A percentile compares a stretch with the other conserved stretches of the same genome.
phyloP scores from a whole-genome alignment of 2,329 filamentous ascomycete genomes.

The Nemania diffusa region DNA sequence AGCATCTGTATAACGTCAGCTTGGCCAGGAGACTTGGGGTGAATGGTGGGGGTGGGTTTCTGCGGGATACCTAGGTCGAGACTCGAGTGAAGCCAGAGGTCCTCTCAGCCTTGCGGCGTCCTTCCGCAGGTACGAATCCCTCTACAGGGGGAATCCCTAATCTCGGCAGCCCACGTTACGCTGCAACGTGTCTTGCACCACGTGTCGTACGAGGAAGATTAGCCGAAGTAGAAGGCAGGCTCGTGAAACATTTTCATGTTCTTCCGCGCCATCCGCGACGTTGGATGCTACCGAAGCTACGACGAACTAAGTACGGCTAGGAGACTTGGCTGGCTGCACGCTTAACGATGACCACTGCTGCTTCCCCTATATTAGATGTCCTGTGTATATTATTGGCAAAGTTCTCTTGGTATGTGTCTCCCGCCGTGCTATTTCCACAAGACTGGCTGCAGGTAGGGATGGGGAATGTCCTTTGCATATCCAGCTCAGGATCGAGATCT shows the following conservation, averaged over 20 bases:
- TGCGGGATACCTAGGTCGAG: not conserved
- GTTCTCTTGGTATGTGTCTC: not conserved
- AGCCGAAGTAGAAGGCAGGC: not conserved
- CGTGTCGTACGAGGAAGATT: not conserved
- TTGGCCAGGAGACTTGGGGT: not conserved
- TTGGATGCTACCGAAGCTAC: no score
- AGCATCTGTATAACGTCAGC: not conserved
- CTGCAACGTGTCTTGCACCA: not conserved
- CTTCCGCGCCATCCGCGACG: not conserved
- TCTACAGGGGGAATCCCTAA: no score
- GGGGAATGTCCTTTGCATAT: not conserved
- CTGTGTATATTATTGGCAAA: not conserved
- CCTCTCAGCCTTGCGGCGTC: slow-evolving; percentile 7
- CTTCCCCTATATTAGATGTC: not conserved
- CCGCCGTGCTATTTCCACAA: not conserved
- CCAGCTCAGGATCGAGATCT: not conserved
- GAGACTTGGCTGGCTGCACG: not conserved
- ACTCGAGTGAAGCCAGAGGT: not conserved
- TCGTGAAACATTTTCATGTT: not conserved
- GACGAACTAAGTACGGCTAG: not conserved
- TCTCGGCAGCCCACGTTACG: not conserved
- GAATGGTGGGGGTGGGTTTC: not conserved
- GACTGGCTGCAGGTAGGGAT: not conserved
- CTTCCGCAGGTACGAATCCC: not conserved
- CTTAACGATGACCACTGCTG: not conserved